Percentiles rank a stretch among this genome's conserved stretches.
Evolutionary conservation across 371 early-diverging fungal genomes (phyloP).

Genomic region (Rhizopus delemar): DNA sequence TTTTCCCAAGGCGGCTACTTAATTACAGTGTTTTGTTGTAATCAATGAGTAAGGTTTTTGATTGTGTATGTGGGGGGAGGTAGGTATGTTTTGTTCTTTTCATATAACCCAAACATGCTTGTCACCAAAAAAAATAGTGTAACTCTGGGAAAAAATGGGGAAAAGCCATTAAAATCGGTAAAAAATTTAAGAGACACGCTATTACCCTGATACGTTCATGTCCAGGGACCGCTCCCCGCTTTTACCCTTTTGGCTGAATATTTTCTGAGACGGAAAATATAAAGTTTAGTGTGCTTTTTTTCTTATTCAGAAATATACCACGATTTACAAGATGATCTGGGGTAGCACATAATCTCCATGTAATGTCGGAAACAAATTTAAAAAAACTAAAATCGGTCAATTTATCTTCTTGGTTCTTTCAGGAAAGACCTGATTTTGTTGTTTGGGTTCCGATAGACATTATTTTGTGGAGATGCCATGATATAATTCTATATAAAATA

Average conservation of each 20-base stretch:
- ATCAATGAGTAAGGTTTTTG: not conserved
- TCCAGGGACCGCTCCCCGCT: slow-evolving; percentile 96
- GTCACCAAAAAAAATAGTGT: slow-evolving; percentile 91
- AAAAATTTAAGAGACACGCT: slow-evolving; percentile 1
- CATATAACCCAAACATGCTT: slow-evolving; percentile 87
- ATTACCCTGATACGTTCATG: slow-evolving; percentile 84
- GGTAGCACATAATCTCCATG: slow-evolving; percentile 91
- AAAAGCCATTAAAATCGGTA: not conserved
- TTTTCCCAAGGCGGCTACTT: too few relatives aligned
- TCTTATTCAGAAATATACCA: not conserved
- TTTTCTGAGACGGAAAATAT: slow-evolving; percentile 91
- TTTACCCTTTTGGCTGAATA: slow-evolving; percentile 90
- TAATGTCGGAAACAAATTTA: slow-evolving; percentile 82
- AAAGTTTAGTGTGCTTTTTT: slow-evolving; percentile 27
- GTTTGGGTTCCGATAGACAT: slow-evolving; percentile 96
- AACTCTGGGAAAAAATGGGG: slow-evolving; percentile 18
- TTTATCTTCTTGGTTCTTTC: slow-evolving; percentile 11
- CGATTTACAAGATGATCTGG: slow-evolving; percentile 60
- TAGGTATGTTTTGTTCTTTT: slow-evolving; percentile 65
- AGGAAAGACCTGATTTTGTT: too few relatives aligned
- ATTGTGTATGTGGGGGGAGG: slow-evolving; percentile 52
- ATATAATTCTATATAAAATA: slow-evolving; percentile 73
- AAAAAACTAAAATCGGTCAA: slow-evolving; percentile 92
- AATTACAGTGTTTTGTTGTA: too few relatives aligned
- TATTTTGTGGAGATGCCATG: slow-evolving; percentile 20